Base-by-base conservation (phyloP, 495 filamentous ascomycete genomes). In the Aspergillus taichungensis region DNA sequence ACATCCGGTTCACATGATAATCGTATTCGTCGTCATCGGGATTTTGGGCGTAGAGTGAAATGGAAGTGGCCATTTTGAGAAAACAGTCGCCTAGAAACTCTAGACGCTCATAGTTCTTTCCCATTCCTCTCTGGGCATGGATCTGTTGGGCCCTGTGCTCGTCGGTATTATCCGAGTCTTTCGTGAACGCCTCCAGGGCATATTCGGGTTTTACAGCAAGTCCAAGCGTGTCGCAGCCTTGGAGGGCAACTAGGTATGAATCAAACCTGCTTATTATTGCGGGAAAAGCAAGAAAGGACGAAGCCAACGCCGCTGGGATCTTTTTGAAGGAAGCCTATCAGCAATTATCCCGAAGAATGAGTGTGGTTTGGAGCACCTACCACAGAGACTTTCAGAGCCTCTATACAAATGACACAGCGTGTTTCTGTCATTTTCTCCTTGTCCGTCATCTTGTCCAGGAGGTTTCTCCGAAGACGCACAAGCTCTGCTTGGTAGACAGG, bases 61-160 rank as follows among this genome's bases (percentile, higher is more conserved):
- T 87, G 0, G 91, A 87, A 8, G 92, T 97, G 32, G 86, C 87
- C 82, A 95, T 88, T 68, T 98, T 98, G 34, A 98, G 74, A 59
- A 95, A 96, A 40, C 83, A 84, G 61, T 98, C 92, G 0, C 92
- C 92, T 10, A 97, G 71, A 51, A 97, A 94, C 47, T 98, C 92
- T 1, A 97, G 79, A 24, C 92, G 79, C 63, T 98, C 92, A 54
- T 98, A 98, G 52, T 97, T 96, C 43, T 83, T 88, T 8, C 91
- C 92, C 92, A 96, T 98, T 27, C 92, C 92, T 46, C 77, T 67
- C 52, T 88, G 85, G 14, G 88, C 72, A 50, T 91, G 85, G 34
- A 92, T 65, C 46, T 85, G 78, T 46, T 83, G 75, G 9, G 67
- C 69, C 8, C 72, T 72, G 46, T 89, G 83, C 37, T 95, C 88